Conservation (phyloP, 2,329 filamentous ascomycete genomes). For the Exophiala sp. region DNA sequence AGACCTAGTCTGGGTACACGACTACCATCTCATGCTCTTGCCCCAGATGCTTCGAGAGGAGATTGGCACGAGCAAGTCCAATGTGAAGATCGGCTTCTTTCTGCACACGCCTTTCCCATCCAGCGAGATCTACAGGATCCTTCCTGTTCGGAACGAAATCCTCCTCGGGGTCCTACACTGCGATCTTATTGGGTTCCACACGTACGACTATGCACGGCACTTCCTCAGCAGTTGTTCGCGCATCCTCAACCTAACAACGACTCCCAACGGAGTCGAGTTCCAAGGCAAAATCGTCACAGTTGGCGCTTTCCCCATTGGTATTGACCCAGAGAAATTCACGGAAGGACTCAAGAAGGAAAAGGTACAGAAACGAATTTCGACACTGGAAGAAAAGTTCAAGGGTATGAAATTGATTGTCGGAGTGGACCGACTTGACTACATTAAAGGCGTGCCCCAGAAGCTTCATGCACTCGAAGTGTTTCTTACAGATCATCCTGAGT, state of each 20-base stretch:
- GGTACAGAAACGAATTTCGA: slow-evolving; percentile 79
- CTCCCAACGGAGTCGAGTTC: slow-evolving; percentile 88
- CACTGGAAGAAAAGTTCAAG: slow-evolving; percentile 82
- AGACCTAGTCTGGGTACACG: slow-evolving; percentile 95
- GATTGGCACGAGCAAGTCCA: slow-evolving; percentile 72
- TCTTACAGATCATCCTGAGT: slow-evolving; percentile 91
- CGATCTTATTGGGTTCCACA: slow-evolving; percentile 96
- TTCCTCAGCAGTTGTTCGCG: slow-evolving; percentile 96
- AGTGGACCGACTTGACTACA: slow-evolving; percentile 94
- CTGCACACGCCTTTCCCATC: slow-evolving; percentile 95
- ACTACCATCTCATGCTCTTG: slow-evolving; percentile 96
- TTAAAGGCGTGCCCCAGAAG: slow-evolving; percentile 98
- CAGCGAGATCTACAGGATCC: slow-evolving; percentile 91
- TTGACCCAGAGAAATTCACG: slow-evolving; percentile 93
- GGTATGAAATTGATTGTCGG: slow-evolving; percentile 95
- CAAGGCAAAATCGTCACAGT: slow-evolving; percentile 83
- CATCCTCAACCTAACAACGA: slow-evolving; percentile 67
- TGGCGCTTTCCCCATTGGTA: slow-evolving; percentile 94
- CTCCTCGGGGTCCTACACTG: slow-evolving; percentile 83
- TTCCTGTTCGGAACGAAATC: slow-evolving; percentile 85
- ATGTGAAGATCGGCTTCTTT: slow-evolving; percentile 98
- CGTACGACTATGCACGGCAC: slow-evolving; percentile 97
- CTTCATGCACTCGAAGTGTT: slow-evolving; percentile 95
- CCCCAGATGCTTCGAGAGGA: slow-evolving; percentile 92
- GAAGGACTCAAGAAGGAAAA: slow-evolving; percentile 79